phyloP scores from a whole-genome alignment of 2,329 filamentous ascomycete genomes.

The Proliferodiscus dingleyae region DNA sequence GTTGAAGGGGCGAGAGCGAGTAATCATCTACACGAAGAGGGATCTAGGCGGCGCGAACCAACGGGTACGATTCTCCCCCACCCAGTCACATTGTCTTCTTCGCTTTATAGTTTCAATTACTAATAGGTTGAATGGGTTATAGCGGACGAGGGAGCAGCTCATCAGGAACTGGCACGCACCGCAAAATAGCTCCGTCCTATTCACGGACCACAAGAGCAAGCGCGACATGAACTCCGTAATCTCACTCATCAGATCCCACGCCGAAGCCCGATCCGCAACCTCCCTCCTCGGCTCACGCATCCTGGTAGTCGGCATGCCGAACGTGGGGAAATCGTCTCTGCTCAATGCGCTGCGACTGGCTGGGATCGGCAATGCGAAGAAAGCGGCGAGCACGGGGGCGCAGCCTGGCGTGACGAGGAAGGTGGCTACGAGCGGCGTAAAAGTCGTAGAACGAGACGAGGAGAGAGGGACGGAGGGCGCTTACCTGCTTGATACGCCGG shows the following conservation, averaged over 20 bases:
- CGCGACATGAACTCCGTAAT: constrained; percentile 39
- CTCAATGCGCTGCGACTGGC: constrained; percentile 75
- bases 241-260: constrained; percentile 46
- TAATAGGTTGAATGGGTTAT: constrained; percentile 17
- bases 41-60: constrained; percentile 59
- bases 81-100: background rate
- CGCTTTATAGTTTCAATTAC: background rate
- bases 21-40: constrained; percentile 88
- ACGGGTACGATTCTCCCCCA: constrained; percentile 38
- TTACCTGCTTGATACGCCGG: constrained; percentile 87
- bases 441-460: constrained; percentile 58
- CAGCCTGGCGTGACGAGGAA: constrained; percentile 89
- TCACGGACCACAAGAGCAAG: constrained; percentile 45
- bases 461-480: constrained; percentile 46
- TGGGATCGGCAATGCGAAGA: constrained; percentile 61
- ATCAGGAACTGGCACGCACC: constrained; percentile 50
- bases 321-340: constrained; percentile 93
- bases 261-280: constrained; percentile 42
- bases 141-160: constrained; percentile 41
- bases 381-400: constrained; percentile 76
- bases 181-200: constrained; percentile 46
- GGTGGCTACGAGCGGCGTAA: constrained; percentile 75
- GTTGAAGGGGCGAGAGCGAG: constrained; percentile 65
- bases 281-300: constrained; percentile 77
- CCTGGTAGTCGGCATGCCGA: constrained; percentile 94